Percentiles rank a stretch among this genome's conserved stretches.
Conservation (phyloP, 192 early-diverging fungal genomes). For the Chytriomyces hyalinus region DNA sequence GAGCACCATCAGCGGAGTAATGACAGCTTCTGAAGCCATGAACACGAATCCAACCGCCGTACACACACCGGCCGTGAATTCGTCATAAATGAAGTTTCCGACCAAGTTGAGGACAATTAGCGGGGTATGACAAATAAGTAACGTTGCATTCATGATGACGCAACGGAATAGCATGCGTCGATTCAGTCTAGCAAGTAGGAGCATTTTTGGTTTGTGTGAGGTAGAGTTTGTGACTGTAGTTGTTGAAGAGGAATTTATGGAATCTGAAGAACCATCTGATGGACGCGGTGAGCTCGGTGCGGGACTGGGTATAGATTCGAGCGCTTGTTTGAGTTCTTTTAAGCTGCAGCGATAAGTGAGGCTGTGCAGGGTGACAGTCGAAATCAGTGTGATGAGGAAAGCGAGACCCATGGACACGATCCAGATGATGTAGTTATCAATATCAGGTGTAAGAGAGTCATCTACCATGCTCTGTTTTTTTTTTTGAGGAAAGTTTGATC, state of each 20-base stretch:
- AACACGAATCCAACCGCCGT: neutral
- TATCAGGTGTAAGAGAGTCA: neutral
- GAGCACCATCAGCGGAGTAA: neutral
- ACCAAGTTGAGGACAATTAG: neutral
- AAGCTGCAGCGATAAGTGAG: neutral
- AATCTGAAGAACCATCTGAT: no score
- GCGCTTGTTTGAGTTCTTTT: neutral
- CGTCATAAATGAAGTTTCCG: neutral
- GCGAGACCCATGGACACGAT: neutral
- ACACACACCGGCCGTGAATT: neutral
- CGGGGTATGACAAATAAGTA: neutral
- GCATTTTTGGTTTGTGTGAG: neutral
- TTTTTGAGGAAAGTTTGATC: neutral
- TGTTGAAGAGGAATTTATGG: no score
- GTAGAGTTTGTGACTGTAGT: no score
- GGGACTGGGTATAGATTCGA: neutral
- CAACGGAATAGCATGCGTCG: neutral
- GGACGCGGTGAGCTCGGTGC: no score
- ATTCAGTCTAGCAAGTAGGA: neutral
- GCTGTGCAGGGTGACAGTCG: neutral
- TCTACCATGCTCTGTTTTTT: neutral
- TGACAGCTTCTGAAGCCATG: neutral
- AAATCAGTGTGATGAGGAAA: neutral
- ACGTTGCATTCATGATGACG: neutral
- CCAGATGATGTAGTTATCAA: neutral